phyloP scores from a whole-genome alignment of 2,329 filamentous ascomycete species.

The Trichoderma pleuroti region DNA sequence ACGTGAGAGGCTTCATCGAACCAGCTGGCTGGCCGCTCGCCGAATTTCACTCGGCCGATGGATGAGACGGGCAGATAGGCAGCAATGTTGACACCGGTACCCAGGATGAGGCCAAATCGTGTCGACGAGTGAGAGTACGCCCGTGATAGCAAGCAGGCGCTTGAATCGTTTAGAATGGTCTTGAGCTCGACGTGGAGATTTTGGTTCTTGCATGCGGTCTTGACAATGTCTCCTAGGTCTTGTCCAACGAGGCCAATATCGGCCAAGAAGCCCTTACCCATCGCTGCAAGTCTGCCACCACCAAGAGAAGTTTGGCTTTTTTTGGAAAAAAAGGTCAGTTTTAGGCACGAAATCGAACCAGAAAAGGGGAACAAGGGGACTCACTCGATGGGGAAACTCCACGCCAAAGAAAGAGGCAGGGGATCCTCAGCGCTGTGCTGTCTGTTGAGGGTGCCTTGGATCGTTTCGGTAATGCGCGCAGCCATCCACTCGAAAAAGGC shows the following conservation, averaged over 20 bases:
- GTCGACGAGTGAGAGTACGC: constrained; percentile 58
- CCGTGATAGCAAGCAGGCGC: constrained; percentile 62
- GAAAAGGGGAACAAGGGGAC: constrained; percentile 27
- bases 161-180: constrained; percentile 65
- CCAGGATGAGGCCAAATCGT: constrained; percentile 62
- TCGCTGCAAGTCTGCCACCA: constrained; percentile 55
- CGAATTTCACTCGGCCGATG: constrained; percentile 55
- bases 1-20: constrained; percentile 58
- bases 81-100: constrained; percentile 65
- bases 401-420: constrained; percentile 59
- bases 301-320: constrained; percentile 60
- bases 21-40: constrained; percentile 52
- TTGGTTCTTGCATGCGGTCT: constrained; percentile 48
- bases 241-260: constrained; percentile 55
- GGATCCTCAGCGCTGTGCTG: constrained; percentile 39
- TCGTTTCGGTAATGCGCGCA: constrained; percentile 53
- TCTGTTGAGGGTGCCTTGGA: constrained; percentile 43
- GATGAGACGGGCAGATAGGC: constrained; percentile 59
- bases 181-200: constrained; percentile 54
- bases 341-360: background rate
- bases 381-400: constrained; percentile 69
- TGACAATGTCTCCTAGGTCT: constrained; percentile 58
- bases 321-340: background rate
- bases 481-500: constrained; percentile 69
- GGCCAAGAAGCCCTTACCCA: constrained; percentile 65